Evolutionary conservation across 768 basidiomycete species (phyloP), one percentile per base, ranked within the genome.

Genomic region (Steccherinum ochraceum): DNA sequence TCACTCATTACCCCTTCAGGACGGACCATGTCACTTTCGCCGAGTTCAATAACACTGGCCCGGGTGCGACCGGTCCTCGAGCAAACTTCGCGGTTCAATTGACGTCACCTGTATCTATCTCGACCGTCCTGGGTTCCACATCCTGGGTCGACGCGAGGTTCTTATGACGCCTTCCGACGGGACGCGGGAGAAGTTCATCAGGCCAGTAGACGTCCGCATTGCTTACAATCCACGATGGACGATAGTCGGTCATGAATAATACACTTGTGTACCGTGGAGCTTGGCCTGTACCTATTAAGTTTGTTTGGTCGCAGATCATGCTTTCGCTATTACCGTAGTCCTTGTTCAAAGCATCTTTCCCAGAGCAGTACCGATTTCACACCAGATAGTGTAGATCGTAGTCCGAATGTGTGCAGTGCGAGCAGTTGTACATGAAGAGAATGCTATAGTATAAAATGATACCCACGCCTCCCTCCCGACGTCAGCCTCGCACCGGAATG

Each of bases 1-100:
- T 18, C 10, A n/a, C 41, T 43, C 41, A 43, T 19, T 19, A 10
- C 16, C 21, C 39, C 24, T 42, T 2, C 39, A 61, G 57, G 41
- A 66, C 65, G 4, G 65, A 64, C 50, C 53, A 65, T 45, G 60
- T 65, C 35, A 57, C 59, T 4, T 65, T 64, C 54, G 65, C 62
- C 23, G 64, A 66, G 55, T 64, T 57, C 56, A 59, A 52, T 30
- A 65, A 63, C 51, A 58, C 64, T 12, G 65, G 65, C 24, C 51
- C 51, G 0, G 62, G 59, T 19, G 48, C 61, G 16, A 12, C 45
- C 24, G 52, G 54, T 26, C 50, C 49, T 40, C 59, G 65, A 26
- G 62, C 64, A 20, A 61, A 52, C 56, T 67, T 67, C 49, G 51
- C 63, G 25, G 63, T 61, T 23, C 49, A 59, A 51, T 55, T 67